Percentiles rank a stretch among this genome's conserved stretches.
These are phyloP conservation scores for Scheffersomyces stipitis DNA, from an alignment of 805 yeast genomes.

Conservation along the genomic window DNA sequence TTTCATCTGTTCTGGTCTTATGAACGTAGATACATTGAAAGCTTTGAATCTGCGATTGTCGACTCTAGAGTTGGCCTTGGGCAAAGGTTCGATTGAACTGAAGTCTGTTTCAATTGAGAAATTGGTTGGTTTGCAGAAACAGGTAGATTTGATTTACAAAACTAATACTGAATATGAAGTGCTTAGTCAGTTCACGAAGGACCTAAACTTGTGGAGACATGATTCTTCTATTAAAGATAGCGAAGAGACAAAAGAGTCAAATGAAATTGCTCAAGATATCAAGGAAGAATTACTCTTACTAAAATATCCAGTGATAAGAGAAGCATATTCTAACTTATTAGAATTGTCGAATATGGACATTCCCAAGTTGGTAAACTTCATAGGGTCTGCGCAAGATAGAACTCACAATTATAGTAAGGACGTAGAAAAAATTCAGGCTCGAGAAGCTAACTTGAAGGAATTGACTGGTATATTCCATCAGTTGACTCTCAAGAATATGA, in stretches of 20 bases:
- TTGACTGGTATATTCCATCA: slow-evolving; percentile 18
- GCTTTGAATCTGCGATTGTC: too few species aligned
- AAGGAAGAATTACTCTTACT: slow-evolving; percentile 21
- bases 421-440: slow-evolving; percentile 3
- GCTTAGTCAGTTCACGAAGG: slow-evolving; percentile 15
- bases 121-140: slow-evolving; percentile 11
- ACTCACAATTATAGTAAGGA: slow-evolving; percentile 14
- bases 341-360: slow-evolving; percentile 24
- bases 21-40: too few species aligned
- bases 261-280: slow-evolving; percentile 2
- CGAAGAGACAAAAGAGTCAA: too few species aligned
- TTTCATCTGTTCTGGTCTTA: too few species aligned
- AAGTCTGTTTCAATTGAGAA: too few species aligned
- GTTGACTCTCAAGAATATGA: slow-evolving; percentile 27
- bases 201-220: slow-evolving; percentile 22
- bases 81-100: too few species aligned
- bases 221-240: too few species aligned
- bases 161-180: slow-evolving; percentile 17
- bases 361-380: slow-evolving; percentile 17
- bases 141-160: slow-evolving; percentile 13
- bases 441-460: slow-evolving; percentile 10
- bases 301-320: slow-evolving; percentile 19
- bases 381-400: slow-evolving; percentile 15
- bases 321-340: slow-evolving; percentile 18
- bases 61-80: too few species aligned